Evolutionary conservation across 371 early-diverging fungal species (phyloP).

Genomic region (Encephalitozoon hellem): DNA sequence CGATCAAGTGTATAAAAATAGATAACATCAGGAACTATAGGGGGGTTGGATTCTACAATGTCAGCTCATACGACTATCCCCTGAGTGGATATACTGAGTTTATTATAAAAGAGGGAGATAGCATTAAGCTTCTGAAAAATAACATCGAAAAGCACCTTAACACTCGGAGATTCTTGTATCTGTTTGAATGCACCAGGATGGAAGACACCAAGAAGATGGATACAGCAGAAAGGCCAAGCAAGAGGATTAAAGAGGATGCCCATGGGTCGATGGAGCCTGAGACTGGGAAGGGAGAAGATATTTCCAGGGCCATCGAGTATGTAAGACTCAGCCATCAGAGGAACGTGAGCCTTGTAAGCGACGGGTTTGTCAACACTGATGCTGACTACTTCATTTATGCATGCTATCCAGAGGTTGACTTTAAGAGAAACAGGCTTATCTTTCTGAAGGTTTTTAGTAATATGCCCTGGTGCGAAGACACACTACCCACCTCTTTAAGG

Average conservation of each 20-base stretch:
- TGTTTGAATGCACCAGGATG: slow-evolving; percentile 11
- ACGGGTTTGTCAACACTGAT: not conserved
- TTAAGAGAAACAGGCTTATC: slow-evolving; percentile 5
- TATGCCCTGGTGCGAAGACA: slow-evolving; percentile 20
- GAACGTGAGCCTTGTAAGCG: not conserved
- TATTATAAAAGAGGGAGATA: slow-evolving; percentile 10
- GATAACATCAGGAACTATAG: slow-evolving; percentile 25
- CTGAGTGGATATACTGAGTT: slow-evolving; percentile 5
- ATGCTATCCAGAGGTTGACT: slow-evolving; percentile 11
- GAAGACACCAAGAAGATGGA: not conserved
- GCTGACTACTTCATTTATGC: slow-evolving; percentile 27
- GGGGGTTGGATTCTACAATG: slow-evolving; percentile 20
- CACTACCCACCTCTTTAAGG: slow-evolving; percentile 6
- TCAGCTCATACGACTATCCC: slow-evolving; percentile 12
- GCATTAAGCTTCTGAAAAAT: slow-evolving; percentile 10
- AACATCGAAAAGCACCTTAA: slow-evolving; percentile 1
- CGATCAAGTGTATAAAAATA: slow-evolving; percentile 3
- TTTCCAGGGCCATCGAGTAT: not conserved
- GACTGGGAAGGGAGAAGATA: not conserved
- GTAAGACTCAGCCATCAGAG: not conserved
- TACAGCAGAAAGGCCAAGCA: not conserved
- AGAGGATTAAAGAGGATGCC: not conserved
- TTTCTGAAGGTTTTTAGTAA: slow-evolving; percentile 28
- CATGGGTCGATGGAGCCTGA: not conserved
- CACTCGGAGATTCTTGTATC: not conserved